phyloP scores from a whole-genome alignment of 1,284 basidiomycete species.

The Rhodotorula sp. region DNA sequence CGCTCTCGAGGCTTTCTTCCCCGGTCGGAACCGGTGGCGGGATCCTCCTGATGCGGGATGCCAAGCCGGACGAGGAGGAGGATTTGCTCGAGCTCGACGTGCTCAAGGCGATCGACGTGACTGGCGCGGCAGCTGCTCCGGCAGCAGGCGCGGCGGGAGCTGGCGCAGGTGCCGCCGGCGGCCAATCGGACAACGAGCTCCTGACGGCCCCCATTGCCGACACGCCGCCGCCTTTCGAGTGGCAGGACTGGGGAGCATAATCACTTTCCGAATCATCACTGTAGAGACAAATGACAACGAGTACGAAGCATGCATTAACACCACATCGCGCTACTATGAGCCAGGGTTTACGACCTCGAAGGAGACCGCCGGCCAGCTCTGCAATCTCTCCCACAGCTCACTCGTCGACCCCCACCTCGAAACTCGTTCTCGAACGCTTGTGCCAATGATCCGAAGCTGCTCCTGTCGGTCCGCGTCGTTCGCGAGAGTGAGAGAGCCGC shows the following conservation, averaged over 20 bases:
- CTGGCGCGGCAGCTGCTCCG: conserved; percentile 45
- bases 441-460: too few species aligned
- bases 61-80: conserved; percentile 60
- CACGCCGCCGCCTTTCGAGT: conserved; percentile 72
- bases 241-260: conserved; percentile 33
- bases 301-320: too few species aligned
- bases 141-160: conserved; percentile 45
- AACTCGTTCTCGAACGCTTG: too few species aligned
- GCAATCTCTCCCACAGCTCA: too few species aligned
- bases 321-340: too few species aligned
- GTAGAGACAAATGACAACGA: too few species aligned
- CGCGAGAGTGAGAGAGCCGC: too few species aligned
- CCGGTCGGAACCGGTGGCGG: conserved; percentile 68
- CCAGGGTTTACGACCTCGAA: too few species aligned
- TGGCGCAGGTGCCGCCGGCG: background rate
- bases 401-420: too few species aligned
- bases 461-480: too few species aligned
- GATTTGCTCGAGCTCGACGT: conserved; percentile 68
- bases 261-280: background rate
- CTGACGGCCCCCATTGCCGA: conserved; percentile 65
- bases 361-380: too few species aligned
- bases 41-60: conserved; percentile 74
- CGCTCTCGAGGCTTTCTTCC: background rate
- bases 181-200: conserved; percentile 57
- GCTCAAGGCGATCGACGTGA: conserved; percentile 51